phyloP scores from a whole-genome alignment of 2,329 filamentous ascomycete species.

The Arachnomyces sp. region DNA sequence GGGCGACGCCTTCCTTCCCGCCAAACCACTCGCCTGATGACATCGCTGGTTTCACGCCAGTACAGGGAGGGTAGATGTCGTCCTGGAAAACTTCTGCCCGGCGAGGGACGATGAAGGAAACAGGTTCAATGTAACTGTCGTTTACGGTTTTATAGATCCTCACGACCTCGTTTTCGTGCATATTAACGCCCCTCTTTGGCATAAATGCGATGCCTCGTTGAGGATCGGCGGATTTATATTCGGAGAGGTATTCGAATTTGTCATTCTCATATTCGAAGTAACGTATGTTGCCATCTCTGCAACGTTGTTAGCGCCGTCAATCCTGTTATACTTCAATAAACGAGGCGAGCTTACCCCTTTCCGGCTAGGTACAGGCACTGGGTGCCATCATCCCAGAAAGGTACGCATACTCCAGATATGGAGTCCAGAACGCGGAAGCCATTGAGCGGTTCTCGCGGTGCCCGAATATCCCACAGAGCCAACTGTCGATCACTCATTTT shows the following conservation, averaged over 20 bases:
- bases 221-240: conserved; percentile 94
- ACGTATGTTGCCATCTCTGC: conserved; percentile 92
- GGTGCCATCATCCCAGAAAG: conserved; percentile 97
- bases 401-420: conserved; percentile 97
- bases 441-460: conserved; percentile 70
- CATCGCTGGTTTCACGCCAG: conserved; percentile 71
- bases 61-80: conserved; percentile 87
- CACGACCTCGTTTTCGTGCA: conserved; percentile 94
- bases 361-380: conserved; percentile 93
- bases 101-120: conserved; percentile 94
- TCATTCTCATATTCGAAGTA: conserved; percentile 99
- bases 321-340: background rate
- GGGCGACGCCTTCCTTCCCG: conserved; percentile 74
- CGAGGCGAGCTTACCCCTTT: conserved; percentile 64
- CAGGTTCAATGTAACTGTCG: conserved; percentile 87
- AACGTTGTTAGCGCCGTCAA: conserved; percentile 9
- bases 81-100: conserved; percentile 92
- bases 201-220: conserved; percentile 92
- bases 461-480: conserved; percentile 88
- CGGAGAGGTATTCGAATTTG: conserved; percentile 94
- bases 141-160: conserved; percentile 96
- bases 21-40: conserved; percentile 75
- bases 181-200: conserved; percentile 89
- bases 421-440: conserved; percentile 88
- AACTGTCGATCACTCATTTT: conserved; percentile 97